Conservation (phyloP, 345 rosid species). For the Salix dunnii region DNA sequence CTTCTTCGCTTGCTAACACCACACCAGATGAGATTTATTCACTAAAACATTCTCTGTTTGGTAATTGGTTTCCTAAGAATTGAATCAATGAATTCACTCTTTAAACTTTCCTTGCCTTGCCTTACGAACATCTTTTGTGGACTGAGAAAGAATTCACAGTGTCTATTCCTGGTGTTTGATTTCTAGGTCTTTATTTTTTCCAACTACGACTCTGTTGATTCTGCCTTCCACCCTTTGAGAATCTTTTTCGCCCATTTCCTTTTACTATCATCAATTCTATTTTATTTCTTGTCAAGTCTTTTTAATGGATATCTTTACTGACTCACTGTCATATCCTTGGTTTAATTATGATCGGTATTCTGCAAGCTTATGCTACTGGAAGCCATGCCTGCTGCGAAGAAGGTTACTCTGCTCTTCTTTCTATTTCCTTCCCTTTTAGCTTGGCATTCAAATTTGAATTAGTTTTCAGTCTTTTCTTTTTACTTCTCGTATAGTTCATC, state of each 20-base stretch:
- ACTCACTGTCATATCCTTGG: not conserved
- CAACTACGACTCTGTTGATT: not conserved
- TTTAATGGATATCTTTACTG: not conserved
- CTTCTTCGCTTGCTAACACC: not conserved
- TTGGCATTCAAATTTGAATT: not conserved
- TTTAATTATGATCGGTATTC: not conserved
- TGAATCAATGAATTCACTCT: not conserved
- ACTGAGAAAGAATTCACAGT: no score
- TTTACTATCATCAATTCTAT: not conserved
- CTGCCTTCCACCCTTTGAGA: not conserved
- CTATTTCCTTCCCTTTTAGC: not conserved
- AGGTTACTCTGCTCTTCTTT: not conserved
- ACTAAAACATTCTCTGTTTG: not conserved
- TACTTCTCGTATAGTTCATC: not conserved
- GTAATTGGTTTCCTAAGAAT: not conserved
- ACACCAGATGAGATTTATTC: not conserved
- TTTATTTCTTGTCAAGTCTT: no score
- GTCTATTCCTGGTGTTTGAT: not conserved
- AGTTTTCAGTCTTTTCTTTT: not conserved
- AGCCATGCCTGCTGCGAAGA: slow-evolving; percentile 8
- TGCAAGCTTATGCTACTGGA: not conserved
- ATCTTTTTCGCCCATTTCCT: not conserved
- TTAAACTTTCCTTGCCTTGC: not conserved
- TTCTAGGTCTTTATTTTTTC: not conserved
- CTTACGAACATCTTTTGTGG: no score